Conservation (phyloP, 495 filamentous ascomycete species). For the Penicillium canariense region DNA sequence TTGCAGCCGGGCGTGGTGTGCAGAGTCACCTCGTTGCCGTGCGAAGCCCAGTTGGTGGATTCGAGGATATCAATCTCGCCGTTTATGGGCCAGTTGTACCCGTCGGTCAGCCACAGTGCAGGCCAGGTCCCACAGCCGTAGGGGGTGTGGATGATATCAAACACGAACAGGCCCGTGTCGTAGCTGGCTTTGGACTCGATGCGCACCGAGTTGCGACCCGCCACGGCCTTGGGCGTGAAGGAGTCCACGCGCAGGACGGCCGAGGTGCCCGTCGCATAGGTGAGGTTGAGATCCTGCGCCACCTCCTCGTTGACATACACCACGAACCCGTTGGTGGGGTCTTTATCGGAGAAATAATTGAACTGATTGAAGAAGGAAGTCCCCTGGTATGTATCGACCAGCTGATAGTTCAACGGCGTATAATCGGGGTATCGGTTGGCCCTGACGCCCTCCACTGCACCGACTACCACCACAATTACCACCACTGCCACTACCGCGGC, state of each 20-base stretch:
- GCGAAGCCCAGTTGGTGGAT: constrained; percentile 39
- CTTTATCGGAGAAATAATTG: constrained; percentile 49
- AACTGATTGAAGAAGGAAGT: constrained; percentile 50
- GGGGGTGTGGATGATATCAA: constrained; percentile 50
- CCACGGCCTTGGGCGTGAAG: constrained; percentile 35
- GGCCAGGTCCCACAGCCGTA: constrained; percentile 42
- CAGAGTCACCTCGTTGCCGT: constrained; percentile 45
- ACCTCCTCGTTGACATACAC: constrained; percentile 32
- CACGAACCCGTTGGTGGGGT: constrained; percentile 53
- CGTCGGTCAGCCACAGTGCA: constrained; percentile 63
- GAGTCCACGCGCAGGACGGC: constrained; percentile 53
- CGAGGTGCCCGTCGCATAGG: constrained; percentile 42
- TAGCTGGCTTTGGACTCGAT: constrained; percentile 51
- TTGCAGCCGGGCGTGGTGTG: constrained; percentile 43
- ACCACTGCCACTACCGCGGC: constrained; percentile 34
- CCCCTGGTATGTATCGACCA: constrained; percentile 50
- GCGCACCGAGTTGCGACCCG: constrained; percentile 52
- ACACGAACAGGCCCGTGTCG: constrained; percentile 51
- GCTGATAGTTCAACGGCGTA: constrained; percentile 42
- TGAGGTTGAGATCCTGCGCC: constrained; percentile 43
- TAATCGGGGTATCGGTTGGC: constrained; percentile 54
- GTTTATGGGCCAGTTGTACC: constrained; percentile 54
- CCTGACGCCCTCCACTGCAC: constrained; percentile 48
- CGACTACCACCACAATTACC: constrained; percentile 53
- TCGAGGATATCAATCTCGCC: constrained; percentile 54